These are phyloP conservation scores for Lomentospora prolificans DNA, from an alignment of 2,329 filamentous ascomycete species.

Conservation along the genomic window DNA sequence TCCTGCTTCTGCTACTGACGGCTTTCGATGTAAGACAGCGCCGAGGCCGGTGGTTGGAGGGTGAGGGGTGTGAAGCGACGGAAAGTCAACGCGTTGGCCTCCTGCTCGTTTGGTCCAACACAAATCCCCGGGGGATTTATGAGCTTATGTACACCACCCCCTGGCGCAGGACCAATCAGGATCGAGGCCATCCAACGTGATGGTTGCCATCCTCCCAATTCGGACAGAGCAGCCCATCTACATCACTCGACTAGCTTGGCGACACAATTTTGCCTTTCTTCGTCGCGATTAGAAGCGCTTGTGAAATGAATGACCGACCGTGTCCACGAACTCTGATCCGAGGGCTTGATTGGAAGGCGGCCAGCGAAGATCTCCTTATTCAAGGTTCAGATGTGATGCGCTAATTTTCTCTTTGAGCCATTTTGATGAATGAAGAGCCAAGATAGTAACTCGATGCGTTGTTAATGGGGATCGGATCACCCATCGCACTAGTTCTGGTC, in stretches of 20 bases:
- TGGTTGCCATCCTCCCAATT: slow-evolving; percentile 3
- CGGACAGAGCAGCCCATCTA: not conserved
- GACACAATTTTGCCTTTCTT: too few relatives aligned
- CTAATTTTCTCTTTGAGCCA: not conserved
- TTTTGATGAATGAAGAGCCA: not conserved
- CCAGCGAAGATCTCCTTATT: not conserved
- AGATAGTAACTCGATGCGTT: not conserved
- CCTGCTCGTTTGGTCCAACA: too few relatives aligned
- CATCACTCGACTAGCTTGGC: not conserved
- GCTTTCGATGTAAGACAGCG: not conserved
- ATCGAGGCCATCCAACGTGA: slow-evolving; percentile 4
- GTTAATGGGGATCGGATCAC: not conserved
- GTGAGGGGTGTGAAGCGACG: not conserved
- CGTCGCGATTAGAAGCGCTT: too few relatives aligned
- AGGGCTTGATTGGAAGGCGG: not conserved
- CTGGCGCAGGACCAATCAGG: slow-evolving; percentile 1
- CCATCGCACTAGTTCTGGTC: too few relatives aligned
- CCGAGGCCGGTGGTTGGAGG: not conserved
- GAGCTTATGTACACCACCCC: not conserved
- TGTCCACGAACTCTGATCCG: not conserved
- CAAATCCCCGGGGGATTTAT: not conserved
- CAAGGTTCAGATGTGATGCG: not conserved
- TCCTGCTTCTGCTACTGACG: not conserved
- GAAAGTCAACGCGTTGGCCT: too few relatives aligned
- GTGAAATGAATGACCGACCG: too few relatives aligned